Evolutionary conservation across 2,329 filamentous ascomycete species (phyloP), one percentile per base, ranked within the genome.

Genomic region (Sporothrix mexicana): DNA sequence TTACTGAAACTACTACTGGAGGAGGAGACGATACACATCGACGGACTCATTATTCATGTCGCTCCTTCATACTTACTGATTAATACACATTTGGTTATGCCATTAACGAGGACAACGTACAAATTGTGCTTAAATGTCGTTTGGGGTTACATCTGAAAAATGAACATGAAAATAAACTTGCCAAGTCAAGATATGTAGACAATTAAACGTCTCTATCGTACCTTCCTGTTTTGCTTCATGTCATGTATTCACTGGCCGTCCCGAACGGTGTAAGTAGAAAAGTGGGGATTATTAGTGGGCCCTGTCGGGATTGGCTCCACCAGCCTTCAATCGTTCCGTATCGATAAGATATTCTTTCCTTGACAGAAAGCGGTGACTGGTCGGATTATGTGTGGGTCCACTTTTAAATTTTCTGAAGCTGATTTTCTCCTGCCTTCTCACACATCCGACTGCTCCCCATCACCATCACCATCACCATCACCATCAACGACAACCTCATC

Each of bases 41-140:
- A 53, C 47, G 25, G 57, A 43, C 30, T 23, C 47, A 25, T 53
- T 53, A 17, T 59, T 47, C 70, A 36, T 47, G 70, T 57, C 70
- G 36, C 61, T 68, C 41, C 30, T 59, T 72, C n/a, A 67, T 72
- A 51, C 41, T 64, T 66, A 66, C 36, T 59, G 55, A 66, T 66
- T 47, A 15, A 66, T 47, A 25, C 61, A 25, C 25, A 23, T 9
- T 55, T 55, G 8, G 23, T 25, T 55, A 5, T 51, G 47, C 15
- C 47, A 51, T 2, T 7, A 53, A 53, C 12, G n/a, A 53, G n/a
- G n/a, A 53, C 3, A 53, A n/a, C 6, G 23, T 12, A 10, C 1
- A 55, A 17, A 12, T 1, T 25, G 9, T 5, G 4, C 1, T 3
- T 23, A 1, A 55, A 25, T 17, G 30, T 12, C 2, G 5, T 20